Evolutionary conservation across 2,329 filamentous ascomycete genomes (phyloP).

Genomic region (Cephalotrichum gorgonifer): DNA sequence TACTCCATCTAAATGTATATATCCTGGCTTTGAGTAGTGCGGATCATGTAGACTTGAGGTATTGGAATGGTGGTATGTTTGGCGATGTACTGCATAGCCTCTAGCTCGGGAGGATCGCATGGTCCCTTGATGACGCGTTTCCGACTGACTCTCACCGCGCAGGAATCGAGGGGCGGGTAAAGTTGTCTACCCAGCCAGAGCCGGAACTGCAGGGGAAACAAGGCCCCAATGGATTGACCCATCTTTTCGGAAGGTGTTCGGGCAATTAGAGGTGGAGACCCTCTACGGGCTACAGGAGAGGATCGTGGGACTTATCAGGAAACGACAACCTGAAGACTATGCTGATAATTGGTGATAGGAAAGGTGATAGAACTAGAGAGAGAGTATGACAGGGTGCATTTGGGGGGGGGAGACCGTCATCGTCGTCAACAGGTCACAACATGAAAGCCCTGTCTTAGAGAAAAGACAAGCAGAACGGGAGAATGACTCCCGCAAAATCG

Average conservation of each 20-base stretch:
- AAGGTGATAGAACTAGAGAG: too few relatives aligned
- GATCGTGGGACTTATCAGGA: too few relatives aligned
- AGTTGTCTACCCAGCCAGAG: slow-evolving; percentile 17
- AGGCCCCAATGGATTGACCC: slow-evolving; percentile 14
- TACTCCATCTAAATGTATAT: slow-evolving; percentile 19
- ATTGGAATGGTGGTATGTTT: slow-evolving; percentile 16
- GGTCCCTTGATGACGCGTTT: slow-evolving; percentile 19
- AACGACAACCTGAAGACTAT: too few relatives aligned
- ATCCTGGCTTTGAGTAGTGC: slow-evolving; percentile 6
- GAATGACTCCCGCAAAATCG: too few relatives aligned
- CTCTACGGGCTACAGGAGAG: background rate
- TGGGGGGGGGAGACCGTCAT: too few relatives aligned
- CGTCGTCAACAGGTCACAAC: too few relatives aligned
- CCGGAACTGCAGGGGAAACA: slow-evolving; percentile 14
- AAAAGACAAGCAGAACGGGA: too few relatives aligned
- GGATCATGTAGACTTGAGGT: slow-evolving; percentile 14
- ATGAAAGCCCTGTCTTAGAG: too few relatives aligned
- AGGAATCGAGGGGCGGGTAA: slow-evolving; percentile 11
- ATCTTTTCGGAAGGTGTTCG: slow-evolving; percentile 8
- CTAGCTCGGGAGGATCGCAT: slow-evolving; percentile 16
- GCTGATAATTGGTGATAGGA: too few relatives aligned
- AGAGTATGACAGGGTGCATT: too few relatives aligned
- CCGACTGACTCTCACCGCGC: slow-evolving; percentile 14
- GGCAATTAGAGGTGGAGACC: background rate
- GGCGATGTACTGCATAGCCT: slow-evolving; percentile 19